phyloP scores from a whole-genome alignment of 2,329 filamentous ascomycete genomes.

The Aspergillus spinulosporus region DNA sequence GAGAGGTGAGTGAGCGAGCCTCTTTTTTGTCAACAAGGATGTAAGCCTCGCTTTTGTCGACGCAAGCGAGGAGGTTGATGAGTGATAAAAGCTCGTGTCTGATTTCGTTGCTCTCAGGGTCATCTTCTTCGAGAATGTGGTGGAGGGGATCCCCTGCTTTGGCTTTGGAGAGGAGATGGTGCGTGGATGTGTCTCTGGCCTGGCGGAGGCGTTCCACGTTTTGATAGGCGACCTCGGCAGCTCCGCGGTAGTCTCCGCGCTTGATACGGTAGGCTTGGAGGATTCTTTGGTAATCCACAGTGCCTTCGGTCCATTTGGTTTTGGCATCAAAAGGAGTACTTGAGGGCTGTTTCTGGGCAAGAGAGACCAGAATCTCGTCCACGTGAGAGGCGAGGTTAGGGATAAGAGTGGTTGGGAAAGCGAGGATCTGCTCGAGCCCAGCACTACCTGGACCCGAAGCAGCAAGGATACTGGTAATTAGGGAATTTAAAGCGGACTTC shows the following conservation, averaged over 20 bases:
- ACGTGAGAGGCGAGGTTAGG: constrained; percentile 74
- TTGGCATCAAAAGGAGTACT: constrained; percentile 51
- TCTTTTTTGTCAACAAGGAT: constrained; percentile 53
- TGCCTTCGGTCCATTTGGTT: constrained; percentile 34
- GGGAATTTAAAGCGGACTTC: constrained; percentile 67
- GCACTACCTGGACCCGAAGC: constrained; percentile 41
- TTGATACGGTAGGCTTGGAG: constrained; percentile 88
- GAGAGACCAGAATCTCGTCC: constrained; percentile 72
- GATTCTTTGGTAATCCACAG: constrained; percentile 78
- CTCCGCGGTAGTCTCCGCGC: constrained; percentile 81
- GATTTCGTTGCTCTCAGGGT: constrained; percentile 55
- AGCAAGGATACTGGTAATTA: constrained; percentile 54
- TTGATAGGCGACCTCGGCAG: constrained; percentile 58
- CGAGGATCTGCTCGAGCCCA: constrained; percentile 62
- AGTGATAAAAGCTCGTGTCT: constrained; percentile 77
- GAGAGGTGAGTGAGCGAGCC: constrained; percentile 22
- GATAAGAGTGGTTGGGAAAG: constrained; percentile 65
- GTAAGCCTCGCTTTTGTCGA: constrained; percentile 79
- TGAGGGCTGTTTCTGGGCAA: constrained; percentile 69
- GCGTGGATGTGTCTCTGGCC: constrained; percentile 35
- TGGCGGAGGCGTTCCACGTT: constrained; percentile 54
- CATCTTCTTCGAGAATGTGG: constrained; percentile 39
- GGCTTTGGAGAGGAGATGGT: constrained; percentile 39
- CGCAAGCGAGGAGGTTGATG: constrained; percentile 88
- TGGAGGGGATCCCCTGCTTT: constrained; percentile 34